These are phyloP conservation scores for Davidsoniella virescens DNA, from an alignment of 2,329 filamentous ascomycete genomes.

Conservation along the genomic window DNA sequence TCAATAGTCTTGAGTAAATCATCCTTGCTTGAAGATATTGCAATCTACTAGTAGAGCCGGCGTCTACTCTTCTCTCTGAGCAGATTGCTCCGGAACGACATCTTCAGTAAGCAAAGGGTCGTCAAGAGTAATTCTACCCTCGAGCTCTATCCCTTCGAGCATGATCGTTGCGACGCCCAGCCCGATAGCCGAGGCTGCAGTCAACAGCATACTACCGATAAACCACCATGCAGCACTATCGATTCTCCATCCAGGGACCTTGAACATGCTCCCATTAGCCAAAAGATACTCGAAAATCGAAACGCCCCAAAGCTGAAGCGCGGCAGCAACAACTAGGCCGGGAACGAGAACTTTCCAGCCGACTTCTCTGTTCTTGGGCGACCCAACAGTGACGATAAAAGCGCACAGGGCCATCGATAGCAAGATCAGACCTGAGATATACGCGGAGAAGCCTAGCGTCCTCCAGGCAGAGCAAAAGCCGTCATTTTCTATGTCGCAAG, in stretches of 20 bases:
- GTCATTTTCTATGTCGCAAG: conserved; percentile 41
- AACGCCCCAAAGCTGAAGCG: conserved; percentile 26
- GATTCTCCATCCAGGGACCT: conserved; percentile 7
- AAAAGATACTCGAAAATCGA: conserved; percentile 55
- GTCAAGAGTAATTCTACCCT: conserved; percentile 7
- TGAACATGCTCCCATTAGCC: conserved; percentile 7
- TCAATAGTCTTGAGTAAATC: no score
- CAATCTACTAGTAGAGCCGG: not conserved
- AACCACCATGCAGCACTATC: conserved; percentile 8
- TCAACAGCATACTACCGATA: conserved; percentile 8
- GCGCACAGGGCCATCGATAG: conserved; percentile 69
- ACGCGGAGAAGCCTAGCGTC: conserved; percentile 73
- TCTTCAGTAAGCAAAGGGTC: conserved; percentile 6
- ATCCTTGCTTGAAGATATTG: no score
- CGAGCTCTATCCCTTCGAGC: conserved; percentile 3
- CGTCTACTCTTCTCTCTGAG: not conserved
- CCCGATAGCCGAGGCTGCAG: conserved; percentile 3
- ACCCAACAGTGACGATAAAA: conserved; percentile 58
- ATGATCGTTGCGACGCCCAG: conserved; percentile 2
- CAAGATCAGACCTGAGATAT: conserved; percentile 67
- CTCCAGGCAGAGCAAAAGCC: conserved; percentile 84
- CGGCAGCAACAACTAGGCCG: conserved; percentile 32
- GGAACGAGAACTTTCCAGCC: conserved; percentile 66
- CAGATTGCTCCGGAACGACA: not conserved
- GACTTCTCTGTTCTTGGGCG: conserved; percentile 60